phyloP scores from a whole-genome alignment of 2,329 filamentous ascomycete genomes.

The Cercospora janseana region DNA sequence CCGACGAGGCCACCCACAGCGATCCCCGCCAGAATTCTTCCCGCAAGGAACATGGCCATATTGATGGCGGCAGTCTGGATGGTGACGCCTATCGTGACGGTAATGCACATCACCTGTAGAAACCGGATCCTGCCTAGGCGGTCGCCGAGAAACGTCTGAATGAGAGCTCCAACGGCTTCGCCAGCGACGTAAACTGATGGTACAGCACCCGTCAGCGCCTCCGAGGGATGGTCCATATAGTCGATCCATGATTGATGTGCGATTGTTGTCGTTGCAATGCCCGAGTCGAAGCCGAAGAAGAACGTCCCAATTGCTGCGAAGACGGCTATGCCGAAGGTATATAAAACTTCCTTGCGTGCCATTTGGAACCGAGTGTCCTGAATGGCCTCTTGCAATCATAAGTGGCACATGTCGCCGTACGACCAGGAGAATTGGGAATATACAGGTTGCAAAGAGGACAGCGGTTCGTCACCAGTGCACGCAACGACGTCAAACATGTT shows the following conservation, averaged over 20 bases:
- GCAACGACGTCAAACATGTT: too few relatives aligned
- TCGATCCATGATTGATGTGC: constrained; percentile 60
- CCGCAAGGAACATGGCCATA: constrained; percentile 36
- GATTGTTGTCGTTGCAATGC: constrained; percentile 61
- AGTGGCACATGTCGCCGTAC: too few relatives aligned
- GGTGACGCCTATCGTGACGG: constrained; percentile 55
- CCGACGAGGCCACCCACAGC: constrained; percentile 38
- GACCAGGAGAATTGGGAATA: too few relatives aligned
- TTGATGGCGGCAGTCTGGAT: constrained; percentile 57
- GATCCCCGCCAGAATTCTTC: constrained; percentile 33
- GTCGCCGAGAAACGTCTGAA: constrained; percentile 55
- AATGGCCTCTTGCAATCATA: too few relatives aligned
- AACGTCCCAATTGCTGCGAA: constrained; percentile 61
- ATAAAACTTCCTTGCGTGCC: constrained; percentile 35
- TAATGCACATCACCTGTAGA: constrained; percentile 49
- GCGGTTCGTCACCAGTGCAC: too few relatives aligned
- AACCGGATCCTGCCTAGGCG: constrained; percentile 41
- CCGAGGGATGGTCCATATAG: constrained; percentile 57
- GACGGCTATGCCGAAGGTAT: constrained; percentile 53
- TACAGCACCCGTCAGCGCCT: constrained; percentile 56
- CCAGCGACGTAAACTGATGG: constrained; percentile 60
- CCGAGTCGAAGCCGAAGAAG: constrained; percentile 60
- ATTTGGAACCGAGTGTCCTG: background rate
- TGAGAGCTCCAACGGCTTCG: constrained; percentile 54
- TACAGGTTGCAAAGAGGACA: background rate